Conservation (phyloP, 805 yeast genomes). For the Metschnikowia picachoensis region DNA sequence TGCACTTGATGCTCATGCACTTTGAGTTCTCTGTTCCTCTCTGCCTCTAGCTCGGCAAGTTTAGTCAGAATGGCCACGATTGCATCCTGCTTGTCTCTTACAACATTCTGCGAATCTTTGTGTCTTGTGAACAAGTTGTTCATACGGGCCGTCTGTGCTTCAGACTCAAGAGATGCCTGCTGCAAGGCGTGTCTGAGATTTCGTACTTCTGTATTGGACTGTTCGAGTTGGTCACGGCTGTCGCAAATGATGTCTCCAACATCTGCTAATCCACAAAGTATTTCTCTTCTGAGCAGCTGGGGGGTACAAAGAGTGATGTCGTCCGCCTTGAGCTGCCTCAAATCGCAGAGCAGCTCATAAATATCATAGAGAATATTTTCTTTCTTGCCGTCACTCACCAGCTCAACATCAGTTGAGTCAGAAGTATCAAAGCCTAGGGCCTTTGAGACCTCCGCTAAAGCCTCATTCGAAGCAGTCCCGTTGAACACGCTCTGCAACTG, state of each 20-base stretch:
- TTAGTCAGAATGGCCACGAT: background rate
- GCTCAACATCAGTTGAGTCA: conserved; percentile 15
- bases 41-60: background rate
- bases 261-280: conserved; percentile 8
- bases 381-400: conserved; percentile 3
- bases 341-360: conserved; percentile 6
- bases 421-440: conserved; percentile 6
- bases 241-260: conserved; percentile 2
- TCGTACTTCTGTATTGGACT: background rate
- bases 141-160: background rate
- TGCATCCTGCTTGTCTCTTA: background rate
- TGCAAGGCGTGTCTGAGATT: conserved; percentile 5
- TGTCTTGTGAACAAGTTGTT: background rate
- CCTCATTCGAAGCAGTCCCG: background rate
- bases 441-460: background rate
- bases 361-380: conserved; percentile 2
- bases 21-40: background rate
- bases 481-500: conserved; percentile 7
- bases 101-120: background rate
- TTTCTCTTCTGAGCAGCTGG: conserved; percentile 5
- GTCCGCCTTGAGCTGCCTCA: conserved; percentile 2
- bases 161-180: conserved; percentile 1
- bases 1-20: background rate
- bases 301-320: background rate
- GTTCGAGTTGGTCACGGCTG: conserved; percentile 1